Conservation (phyloP, 371 early-diverging fungal species). For the Circinella minor region DNA sequence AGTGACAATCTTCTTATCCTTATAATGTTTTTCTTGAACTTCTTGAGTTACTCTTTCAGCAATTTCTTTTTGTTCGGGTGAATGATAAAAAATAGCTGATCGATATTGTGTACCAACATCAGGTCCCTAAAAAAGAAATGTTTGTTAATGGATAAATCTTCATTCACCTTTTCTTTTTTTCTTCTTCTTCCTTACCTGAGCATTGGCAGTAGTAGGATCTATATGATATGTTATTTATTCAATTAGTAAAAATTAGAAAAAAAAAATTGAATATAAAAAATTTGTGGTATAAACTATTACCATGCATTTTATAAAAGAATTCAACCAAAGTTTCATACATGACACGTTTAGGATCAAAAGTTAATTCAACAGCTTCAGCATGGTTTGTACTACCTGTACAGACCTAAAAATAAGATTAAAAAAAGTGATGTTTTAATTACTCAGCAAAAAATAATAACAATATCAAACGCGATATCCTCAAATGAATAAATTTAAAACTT, state of each 20-base stretch:
- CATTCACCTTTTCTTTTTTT: not conserved
- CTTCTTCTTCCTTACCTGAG: slow-evolving; percentile 1
- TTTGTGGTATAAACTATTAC: slow-evolving; percentile 20
- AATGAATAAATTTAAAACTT: slow-evolving; percentile 20
- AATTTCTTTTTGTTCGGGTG: slow-evolving; percentile 67
- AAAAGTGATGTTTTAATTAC: too few relatives aligned
- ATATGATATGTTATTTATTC: not conserved
- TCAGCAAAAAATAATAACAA: too few relatives aligned
- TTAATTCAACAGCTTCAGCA: slow-evolving; percentile 85
- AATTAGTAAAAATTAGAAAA: not conserved
- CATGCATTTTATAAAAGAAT: slow-evolving; percentile 89
- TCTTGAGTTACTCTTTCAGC: slow-evolving; percentile 71
- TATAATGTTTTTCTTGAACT: slow-evolving; percentile 61
- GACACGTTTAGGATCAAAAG: slow-evolving; percentile 74
- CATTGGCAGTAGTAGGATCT: slow-evolving; percentile 42
- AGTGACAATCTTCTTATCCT: slow-evolving; percentile 71
- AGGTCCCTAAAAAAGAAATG: slow-evolving; percentile 32
- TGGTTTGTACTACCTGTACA: slow-evolving; percentile 78
- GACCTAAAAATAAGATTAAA: slow-evolving; percentile 38
- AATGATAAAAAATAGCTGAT: slow-evolving; percentile 83
- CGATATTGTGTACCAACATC: slow-evolving; percentile 79
- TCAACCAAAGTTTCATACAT: slow-evolving; percentile 76
- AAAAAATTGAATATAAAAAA: not conserved
- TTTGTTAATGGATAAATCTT: slow-evolving; percentile 27
- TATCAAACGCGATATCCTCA: not conserved